Evolutionary conservation across 83 land plant species (phyloP), one percentile per base, ranked within the genome.

Genomic region (Larix sibirica): DNA sequence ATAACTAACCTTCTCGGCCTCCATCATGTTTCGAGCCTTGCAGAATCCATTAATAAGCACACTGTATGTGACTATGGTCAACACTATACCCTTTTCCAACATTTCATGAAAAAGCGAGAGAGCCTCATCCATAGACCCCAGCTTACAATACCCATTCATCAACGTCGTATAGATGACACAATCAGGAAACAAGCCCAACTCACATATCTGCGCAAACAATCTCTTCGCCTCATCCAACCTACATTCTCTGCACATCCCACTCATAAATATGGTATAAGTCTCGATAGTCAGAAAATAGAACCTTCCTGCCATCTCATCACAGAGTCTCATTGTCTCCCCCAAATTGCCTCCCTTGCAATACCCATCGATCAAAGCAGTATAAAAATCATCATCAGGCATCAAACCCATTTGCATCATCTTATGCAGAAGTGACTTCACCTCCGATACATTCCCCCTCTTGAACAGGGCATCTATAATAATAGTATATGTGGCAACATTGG

Each of bases 101-200:
- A 70, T 68, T 23, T 33, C 28, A 82, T 71, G 64, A 26, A 69
- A 69, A 23, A 71, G 16, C 42, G 50, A 5, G 21, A 28, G 59
- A 14, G 83, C 83, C 69, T 82, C 83, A 44, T 8, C 77, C 28
- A 82, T 18, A 62, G 20, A 20, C 65, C 77, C 77, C 18, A 6
- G 38, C 28, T 73, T 73, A 26, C 77, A 73, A 10, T 73, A 26
- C 47, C 77, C 77, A 21, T 28, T 36, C 20, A 73, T 73, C 47
- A 73, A 6, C 20, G 9, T 26, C 18, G 17, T 73, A 26, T 73
- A 73, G 6, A 23, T 73, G 28, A 73, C 18, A 42, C 40, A 17
- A 42, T 73, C 7, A 21, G 77, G 77, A 20, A 73, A 18, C 40
- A 33, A 28, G 28, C 28, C 28, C 21, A 16, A 18, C 20, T 73